Evolutionary conservation across 1,139 yeast species (phyloP), one percentile per base, ranked within the genome.

Genomic region (Candida sojae): DNA sequence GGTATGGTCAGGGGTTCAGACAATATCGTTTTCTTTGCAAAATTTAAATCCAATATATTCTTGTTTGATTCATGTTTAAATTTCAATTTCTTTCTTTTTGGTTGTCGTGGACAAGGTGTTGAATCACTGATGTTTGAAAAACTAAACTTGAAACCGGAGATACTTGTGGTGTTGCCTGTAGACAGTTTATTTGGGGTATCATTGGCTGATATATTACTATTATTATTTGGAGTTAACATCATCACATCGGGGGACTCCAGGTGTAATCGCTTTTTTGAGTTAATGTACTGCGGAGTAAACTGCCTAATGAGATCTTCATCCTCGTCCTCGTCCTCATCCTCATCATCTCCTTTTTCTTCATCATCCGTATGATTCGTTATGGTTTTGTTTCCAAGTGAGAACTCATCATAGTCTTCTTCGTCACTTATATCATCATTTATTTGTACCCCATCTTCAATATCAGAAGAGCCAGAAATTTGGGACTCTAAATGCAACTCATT

Each of bases 51-150:
- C 31, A 68, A 53, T 3, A 65, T 48, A 35, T 53, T 56, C 43
- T 56, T 58, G 10, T 52, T 45, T 23, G n/a, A 51, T 29, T 51
- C 52, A 29, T 50, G 51, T 47, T 58, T 66, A 33, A 64, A 65
- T 49, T 63, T 63, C 37, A 67, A 53, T 47, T 60, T 64, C 56
- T 67, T 68, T 42, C 71, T 57, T 21, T 63, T 57, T 10, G 72
- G 71, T 30, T 64, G 66, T 6, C 56, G 51, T 6, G 73, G 73
- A 52, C 73, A 68, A 5, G 73, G 73, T 1, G 73, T 68, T 1
- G 71, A 63, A 51, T 68, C 73, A 33, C 66, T 62, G 7, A 12
- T 32, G 33, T 56, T 63, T 23, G 67, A 55, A 41, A 64, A 66
- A 45, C 69, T 65, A 21, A 65, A 42, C 44, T 66, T 66, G 41